Evolutionary conservation across 345 rosid species (phyloP), one percentile per base, ranked within the genome.

Genomic region (Abelmoschus esculentus): DNA sequence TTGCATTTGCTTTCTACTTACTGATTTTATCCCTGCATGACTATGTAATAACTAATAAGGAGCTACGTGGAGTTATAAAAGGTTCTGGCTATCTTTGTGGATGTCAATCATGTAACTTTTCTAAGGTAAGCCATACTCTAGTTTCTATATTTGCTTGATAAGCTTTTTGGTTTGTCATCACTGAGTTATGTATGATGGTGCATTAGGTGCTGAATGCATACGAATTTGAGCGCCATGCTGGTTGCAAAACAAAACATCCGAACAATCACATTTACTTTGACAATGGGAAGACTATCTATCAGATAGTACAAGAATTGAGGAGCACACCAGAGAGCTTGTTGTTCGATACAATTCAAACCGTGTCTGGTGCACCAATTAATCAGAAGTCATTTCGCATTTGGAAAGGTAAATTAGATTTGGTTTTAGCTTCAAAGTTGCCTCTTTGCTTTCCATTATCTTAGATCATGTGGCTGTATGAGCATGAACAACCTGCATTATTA

Each of bases 21-120:
- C 78, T 64, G 56, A 67, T 70, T 34, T 10, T 78, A 11, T 34
- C 18, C 50, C 58, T 76, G 59, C 68, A 40, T 9, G 44, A 40
- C 44, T 40, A 70, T 80, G 69, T 69, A 70, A 79, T 22, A 22
- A 22, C 26, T 22, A 22, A 22, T 60, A 63, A 90, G 97, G 97
- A 86, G 83, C 89, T 90, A 32, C 82, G 88, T 4, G 98, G 93
- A 53, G 66, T 86, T 44, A 84, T 93, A 77, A 89, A 89, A 83
- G 97, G 90, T 75, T 86, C 96, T 1, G 98, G 98, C 54, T 93
- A 90, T 84, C 93, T 87, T 49, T 93, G 98, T 7, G 92, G 96
- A 29, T 93, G 98, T 72, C 90, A 84, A 67, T 74, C 85, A 42
- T 93, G 98, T 75, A 82, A 86, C 63, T 86, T 72, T 72, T 76